Evolutionary conservation across 2,329 filamentous ascomycete species (phyloP).

Genomic region (Aspergillus vadensis): DNA sequence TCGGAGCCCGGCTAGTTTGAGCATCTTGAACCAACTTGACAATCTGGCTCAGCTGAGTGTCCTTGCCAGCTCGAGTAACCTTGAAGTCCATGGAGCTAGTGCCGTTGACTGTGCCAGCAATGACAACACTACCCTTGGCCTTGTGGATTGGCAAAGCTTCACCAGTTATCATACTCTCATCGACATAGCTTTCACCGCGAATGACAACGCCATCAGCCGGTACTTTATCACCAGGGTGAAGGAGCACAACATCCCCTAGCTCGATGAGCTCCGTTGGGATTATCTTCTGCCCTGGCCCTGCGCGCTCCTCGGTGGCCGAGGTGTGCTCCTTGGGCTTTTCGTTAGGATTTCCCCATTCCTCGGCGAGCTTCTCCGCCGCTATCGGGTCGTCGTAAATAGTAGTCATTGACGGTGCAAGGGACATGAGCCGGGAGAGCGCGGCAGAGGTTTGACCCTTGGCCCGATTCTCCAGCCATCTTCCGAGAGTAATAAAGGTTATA

Average conservation of each 20-base stretch:
- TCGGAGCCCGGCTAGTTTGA: slow-evolving; percentile 90
- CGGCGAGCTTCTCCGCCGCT: slow-evolving; percentile 85
- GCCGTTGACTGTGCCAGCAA: slow-evolving; percentile 94
- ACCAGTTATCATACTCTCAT: slow-evolving; percentile 98
- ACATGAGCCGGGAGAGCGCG: slow-evolving; percentile 92
- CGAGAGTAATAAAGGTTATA: slow-evolving; percentile 90
- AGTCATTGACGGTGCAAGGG: slow-evolving; percentile 91
- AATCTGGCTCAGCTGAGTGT: slow-evolving; percentile 96
- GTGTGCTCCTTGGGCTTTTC: slow-evolving; percentile 16
- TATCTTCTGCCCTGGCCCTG: slow-evolving; percentile 72
- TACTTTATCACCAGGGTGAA: slow-evolving; percentile 94
- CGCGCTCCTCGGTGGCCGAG: slow-evolving; percentile 18
- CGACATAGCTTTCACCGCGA: slow-evolving; percentile 86
- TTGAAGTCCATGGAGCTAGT: slow-evolving; percentile 88
- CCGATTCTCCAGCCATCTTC: slow-evolving; percentile 87
- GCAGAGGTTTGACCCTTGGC: slow-evolving; percentile 97
- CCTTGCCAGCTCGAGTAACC: slow-evolving; percentile 86
- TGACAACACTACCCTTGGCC: slow-evolving; percentile 73
- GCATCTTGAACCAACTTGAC: slow-evolving; percentile 98
- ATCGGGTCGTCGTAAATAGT: slow-evolving; percentile 95
- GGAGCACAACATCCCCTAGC: slow-evolving; percentile 87
- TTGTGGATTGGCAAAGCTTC: slow-evolving; percentile 96
- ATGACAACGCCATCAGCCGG: slow-evolving; percentile 88
- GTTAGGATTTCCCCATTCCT: slow-evolving; percentile 63
- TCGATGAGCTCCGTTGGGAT: slow-evolving; percentile 94